Evolutionary conservation across 345 rosid genomes (phyloP), one percentile per base, ranked within the genome.

Genomic region (Lepidium africanum): DNA sequence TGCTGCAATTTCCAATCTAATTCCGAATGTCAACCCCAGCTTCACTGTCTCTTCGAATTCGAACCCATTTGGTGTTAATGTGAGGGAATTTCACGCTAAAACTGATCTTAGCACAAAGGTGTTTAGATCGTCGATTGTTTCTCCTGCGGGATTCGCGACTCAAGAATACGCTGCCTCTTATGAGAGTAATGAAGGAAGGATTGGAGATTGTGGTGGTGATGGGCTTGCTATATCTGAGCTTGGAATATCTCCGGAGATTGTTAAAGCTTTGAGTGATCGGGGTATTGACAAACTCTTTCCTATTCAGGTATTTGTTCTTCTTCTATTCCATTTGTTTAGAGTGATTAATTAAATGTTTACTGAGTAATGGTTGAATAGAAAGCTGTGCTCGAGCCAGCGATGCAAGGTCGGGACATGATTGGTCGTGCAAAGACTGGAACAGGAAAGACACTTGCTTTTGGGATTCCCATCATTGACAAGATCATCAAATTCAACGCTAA

Each of bases 401-500:
- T 89, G 97, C 85, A 84, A 74, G 99, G 99, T 5, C 74, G 87
- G 4, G 99, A 95, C 53, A 77, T 95, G 96, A 83, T 86, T 15
- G 99, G 96, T 43, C 86, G 99, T n/a, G 97, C 97, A 14, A 84
- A 90, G 67, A 91, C 99, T 0, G 97, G 99, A 74, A 94, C 96
- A 0, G 96, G 99, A 19, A 95, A 95, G 77, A 95, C 96, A 1
- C 99, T 95, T 72, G 97, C 99, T 62, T 95, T 95, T 63, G 99
- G 96, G 79, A 91, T 95, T 48, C 99, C 99, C 2, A 76, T 91
- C 21, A 51, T 95, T 41, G 96, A 95, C 60, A 84, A 79, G 66
- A 95, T 95, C 68, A 81, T 85, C 64, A 78, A 82, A 72, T 87
- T 32, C 79, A 95, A 91, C 42, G 81, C 83, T 33, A 81, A 91